These are phyloP conservation scores for Cicer yamashitae DNA, from an alignment of 306 rosid genomes.

Conservation along the genomic window DNA sequence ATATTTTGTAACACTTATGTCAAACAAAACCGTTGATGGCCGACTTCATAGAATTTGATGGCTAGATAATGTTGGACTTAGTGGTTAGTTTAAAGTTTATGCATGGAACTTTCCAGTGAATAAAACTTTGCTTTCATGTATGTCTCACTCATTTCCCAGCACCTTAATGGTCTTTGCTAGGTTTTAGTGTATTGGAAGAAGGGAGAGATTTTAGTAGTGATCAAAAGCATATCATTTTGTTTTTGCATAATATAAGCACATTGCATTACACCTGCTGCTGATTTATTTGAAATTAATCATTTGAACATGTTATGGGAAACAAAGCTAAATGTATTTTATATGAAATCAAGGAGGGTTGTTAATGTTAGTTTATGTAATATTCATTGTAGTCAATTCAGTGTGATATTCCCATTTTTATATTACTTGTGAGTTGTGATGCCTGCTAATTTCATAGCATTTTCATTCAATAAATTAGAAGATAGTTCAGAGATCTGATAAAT, in stretches of 20 bases:
- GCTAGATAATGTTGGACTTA: slow-evolving; percentile 10
- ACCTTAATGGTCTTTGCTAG: slow-evolving; percentile 17
- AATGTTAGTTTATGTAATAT: slow-evolving; percentile 11
- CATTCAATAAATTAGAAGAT: slow-evolving; percentile 20
- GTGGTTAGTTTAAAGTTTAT: slow-evolving; percentile 15
- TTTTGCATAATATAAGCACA: slow-evolving; percentile 5
- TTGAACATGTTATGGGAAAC: slow-evolving; percentile 2
- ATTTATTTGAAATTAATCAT: slow-evolving; percentile 13
- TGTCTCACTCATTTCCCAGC: slow-evolving; percentile 25
- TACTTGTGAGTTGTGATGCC: not conserved
- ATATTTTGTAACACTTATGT: not conserved
- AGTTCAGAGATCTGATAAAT: slow-evolving; percentile 11
- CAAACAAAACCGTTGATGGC: not conserved
- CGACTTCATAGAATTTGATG: slow-evolving; percentile 23
- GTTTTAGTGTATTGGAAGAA: slow-evolving; percentile 19
- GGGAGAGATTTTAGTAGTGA: slow-evolving; percentile 15
- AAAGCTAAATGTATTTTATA: slow-evolving; percentile 26
- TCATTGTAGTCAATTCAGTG: slow-evolving; percentile 9
- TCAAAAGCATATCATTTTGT: slow-evolving; percentile 11
- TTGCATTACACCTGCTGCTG: not conserved
- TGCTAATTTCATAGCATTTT: slow-evolving; percentile 20
- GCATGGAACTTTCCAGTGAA: not conserved
- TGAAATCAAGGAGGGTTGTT: slow-evolving; percentile 7
- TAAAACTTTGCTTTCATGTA: not conserved
- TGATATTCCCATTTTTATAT: slow-evolving; percentile 4